Base-by-base conservation (phyloP, 345 rosid genomes). In the Viola odorata region DNA sequence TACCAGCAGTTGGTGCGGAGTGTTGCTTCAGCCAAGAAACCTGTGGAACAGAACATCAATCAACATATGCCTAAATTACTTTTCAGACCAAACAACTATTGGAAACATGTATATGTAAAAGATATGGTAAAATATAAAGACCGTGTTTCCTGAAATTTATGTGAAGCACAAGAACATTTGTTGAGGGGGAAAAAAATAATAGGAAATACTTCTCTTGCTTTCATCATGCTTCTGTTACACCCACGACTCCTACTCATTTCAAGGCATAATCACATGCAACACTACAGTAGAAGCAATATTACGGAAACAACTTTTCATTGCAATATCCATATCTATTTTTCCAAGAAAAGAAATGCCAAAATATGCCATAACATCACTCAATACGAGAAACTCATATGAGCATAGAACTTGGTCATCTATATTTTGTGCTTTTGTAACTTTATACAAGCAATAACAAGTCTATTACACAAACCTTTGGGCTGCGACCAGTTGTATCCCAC, bases 401-500 rank as follows among this genome's bases (percentile, higher is more conserved):
- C 40, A 42, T 36, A 7, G 32, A 70, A 59, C 14, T 53, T 63
- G 37, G 7, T 62, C 48, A 36, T 13, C 10, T 15, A 41, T 16
- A 11, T 5, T 10, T 59, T 23, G 17, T 55, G 14, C 45, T 65
- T 57, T 44, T 45, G 14, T 40, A 44, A 39, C 10, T 39, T 14
- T 16, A 15, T 37, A 40, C 37, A 16, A 15, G 41, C 32, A 23
- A 23, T 23, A 23, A 23, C 32, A 23, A 23, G 32, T 23, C 32
- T 23, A 23, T 23, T 23, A 23, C 32, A 51, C 62, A 62, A 47
- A 95, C 97, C 99, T 95, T 95, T 32, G 97, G 96, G 74, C 72
- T 80, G 47, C 92, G 91, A 59, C 96, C 91, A 70, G 95, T 91
- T 38, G 95, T 84, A 66, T 95, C 99, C 99, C 99, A 95, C 68